Percentiles rank a stretch among this genome's conserved stretches.
These are phyloP conservation scores for Mycogone perniciosa DNA, from an alignment of 2,329 filamentous ascomycete species.

Conservation along the genomic window DNA sequence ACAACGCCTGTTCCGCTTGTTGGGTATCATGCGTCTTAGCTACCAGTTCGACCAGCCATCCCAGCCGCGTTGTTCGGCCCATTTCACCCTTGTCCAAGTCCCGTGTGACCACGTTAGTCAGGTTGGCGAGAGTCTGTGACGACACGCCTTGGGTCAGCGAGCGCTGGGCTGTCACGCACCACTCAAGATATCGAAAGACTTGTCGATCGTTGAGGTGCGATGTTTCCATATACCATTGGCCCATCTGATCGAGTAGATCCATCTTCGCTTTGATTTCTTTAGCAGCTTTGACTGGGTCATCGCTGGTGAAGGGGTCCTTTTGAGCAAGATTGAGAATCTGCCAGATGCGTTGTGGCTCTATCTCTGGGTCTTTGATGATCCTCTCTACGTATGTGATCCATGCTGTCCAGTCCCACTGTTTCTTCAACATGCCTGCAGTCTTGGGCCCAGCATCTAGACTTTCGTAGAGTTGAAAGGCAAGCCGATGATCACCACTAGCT, in stretches of 20 bases:
- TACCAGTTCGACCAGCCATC: slow-evolving; percentile 25
- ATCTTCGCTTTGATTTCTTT: slow-evolving; percentile 18
- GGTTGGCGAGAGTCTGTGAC: slow-evolving; percentile 19
- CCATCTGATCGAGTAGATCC: slow-evolving; percentile 26
- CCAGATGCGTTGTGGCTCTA: slow-evolving; percentile 23
- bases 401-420: slow-evolving; percentile 26
- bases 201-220: slow-evolving; percentile 24
- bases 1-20: slow-evolving; percentile 15
- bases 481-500: slow-evolving; percentile 19
- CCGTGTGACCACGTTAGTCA: slow-evolving; percentile 23
- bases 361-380: slow-evolving; percentile 27
- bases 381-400: slow-evolving; percentile 28
- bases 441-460: slow-evolving; percentile 7
- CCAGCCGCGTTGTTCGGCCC: slow-evolving; percentile 26
- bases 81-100: slow-evolving; percentile 29
- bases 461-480: slow-evolving; percentile 22
- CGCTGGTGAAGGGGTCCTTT: background rate
- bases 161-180: slow-evolving; percentile 21
- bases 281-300: slow-evolving; percentile 1
- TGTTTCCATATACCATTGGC: slow-evolving; percentile 24
- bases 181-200: slow-evolving; percentile 25
- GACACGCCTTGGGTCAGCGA: slow-evolving; percentile 19
- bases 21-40: slow-evolving; percentile 15
- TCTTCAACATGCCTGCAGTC: background rate
- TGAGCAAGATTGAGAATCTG: slow-evolving; percentile 19